Evolutionary conservation across 805 yeast genomes (phyloP).

Genomic region (Wickerhamiella nectarea): DNA sequence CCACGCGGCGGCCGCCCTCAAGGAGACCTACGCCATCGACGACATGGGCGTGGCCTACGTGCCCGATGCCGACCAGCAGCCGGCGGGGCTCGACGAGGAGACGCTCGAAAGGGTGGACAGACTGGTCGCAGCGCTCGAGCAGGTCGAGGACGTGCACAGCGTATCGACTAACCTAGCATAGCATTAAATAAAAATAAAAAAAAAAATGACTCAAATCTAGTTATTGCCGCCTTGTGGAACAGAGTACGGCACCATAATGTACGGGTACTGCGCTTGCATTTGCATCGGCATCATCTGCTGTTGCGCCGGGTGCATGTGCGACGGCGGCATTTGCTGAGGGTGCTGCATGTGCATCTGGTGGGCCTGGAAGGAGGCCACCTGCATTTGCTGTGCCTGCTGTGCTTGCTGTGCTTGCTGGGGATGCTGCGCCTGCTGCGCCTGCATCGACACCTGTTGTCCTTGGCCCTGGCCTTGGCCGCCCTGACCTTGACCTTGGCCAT

Average conservation of each 20-base stretch:
- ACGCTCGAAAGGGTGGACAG: slow-evolving; percentile 39
- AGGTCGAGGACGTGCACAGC: slow-evolving; percentile 71
- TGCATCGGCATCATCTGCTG: slow-evolving; percentile 2
- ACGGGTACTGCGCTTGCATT: slow-evolving; percentile 1
- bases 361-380: not conserved
- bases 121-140: slow-evolving; percentile 50
- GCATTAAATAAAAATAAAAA: too few species aligned
- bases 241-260: slow-evolving; percentile 8
- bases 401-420: not conserved
- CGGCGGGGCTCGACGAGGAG: slow-evolving; percentile 43
- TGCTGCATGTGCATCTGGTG: not conserved
- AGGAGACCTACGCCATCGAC: slow-evolving; percentile 43
- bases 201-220: too few species aligned
- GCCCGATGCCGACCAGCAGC: slow-evolving; percentile 53
- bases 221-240: slow-evolving; percentile 7
- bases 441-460: too few species aligned
- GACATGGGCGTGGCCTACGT: slow-evolving; percentile 61
- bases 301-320: not conserved
- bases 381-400: not conserved
- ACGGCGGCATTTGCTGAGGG: not conserved
- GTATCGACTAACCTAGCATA: slow-evolving; percentile 51
- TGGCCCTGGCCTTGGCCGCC: too few species aligned
- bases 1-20: slow-evolving; percentile 43
- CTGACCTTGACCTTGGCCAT: too few species aligned
- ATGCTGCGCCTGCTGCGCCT: slow-evolving; percentile 2